Evolutionary conservation across 208 protist species (phyloP), one percentile per base, ranked within the genome.

Genomic region (Entamoeba invadens): DNA sequence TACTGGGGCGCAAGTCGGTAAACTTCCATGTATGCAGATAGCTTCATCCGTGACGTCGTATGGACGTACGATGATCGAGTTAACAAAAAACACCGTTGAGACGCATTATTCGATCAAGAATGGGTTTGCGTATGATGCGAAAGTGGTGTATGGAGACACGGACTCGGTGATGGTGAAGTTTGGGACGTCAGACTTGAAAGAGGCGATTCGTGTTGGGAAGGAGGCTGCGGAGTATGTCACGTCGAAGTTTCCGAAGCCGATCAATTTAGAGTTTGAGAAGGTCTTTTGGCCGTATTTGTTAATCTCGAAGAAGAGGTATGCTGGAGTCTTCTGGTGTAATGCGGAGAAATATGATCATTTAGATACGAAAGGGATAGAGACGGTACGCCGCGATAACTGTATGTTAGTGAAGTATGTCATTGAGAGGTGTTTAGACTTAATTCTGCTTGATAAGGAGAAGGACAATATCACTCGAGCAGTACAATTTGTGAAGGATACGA

Each of bases 61-160:
- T 12, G 97, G 95, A 0, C 91, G 97, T 38, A 50, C 96, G 93
- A 97, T 97, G 5, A 91, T 98, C 0, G 96, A 98, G 45, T 44
- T 93, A 21, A 93, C 94, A 25, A 96, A 95, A 14, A 4, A 93
- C 5, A n/a, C 93, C 42, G 93, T 96, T 10, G 50, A 95, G 31
- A 25, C 18, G 4, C 8, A 91, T 38, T 98, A 97, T 93, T 95
- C 57, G 72, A 68, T n/a, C 21, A 68, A 68, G 31, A 68, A 68
- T 68, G 50, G 50, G 31, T 87, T 47, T 45, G 38, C 45, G 14
- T 21, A 3, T 5, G 94, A 44, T 42, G 8, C 93, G 45, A 4
- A 93, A 91, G 97, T 98, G 18, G 95, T 98, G 2, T 98, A 98
- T 95, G 97, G 97, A 42, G 97, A 98, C 91, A 98, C 97, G 5